These are phyloP conservation scores for Penicillium digitatum DNA, from an alignment of 2,329 filamentous ascomycete species.

Conservation along the genomic window DNA sequence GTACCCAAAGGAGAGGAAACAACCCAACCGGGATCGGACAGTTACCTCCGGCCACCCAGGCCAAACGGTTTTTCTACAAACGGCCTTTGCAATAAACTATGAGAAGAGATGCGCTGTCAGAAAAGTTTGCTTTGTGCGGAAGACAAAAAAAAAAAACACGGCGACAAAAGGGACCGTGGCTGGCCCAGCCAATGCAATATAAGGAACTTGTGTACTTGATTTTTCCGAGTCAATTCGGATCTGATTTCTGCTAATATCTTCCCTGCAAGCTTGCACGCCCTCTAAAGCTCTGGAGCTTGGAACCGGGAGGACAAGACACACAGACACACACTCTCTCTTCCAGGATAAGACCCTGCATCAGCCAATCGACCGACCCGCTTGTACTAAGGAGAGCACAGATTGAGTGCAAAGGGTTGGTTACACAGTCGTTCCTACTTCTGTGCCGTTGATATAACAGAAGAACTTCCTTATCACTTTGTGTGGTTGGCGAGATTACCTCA, in stretches of 20 bases:
- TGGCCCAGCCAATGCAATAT: not conserved
- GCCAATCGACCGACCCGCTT: slow-evolving; percentile 10
- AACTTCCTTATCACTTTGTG: not conserved
- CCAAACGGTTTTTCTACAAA: slow-evolving; percentile 23
- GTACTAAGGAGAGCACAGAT: not conserved
- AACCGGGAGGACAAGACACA: slow-evolving; percentile 2
- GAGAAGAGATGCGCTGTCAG: slow-evolving; percentile 6
- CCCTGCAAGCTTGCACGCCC: slow-evolving; percentile 5
- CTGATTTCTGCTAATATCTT: slow-evolving; percentile 3
- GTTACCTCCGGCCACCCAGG: slow-evolving; percentile 11
- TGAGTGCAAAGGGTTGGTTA: slow-evolving; percentile 11
- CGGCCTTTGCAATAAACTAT: slow-evolving; percentile 2
- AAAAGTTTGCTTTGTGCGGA: not conserved
- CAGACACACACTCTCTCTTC: slow-evolving; percentile 1
- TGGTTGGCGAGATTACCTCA: not conserved
- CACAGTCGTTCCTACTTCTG: slow-evolving; percentile 11
- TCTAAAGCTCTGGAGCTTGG: not conserved
- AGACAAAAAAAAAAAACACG: not conserved
- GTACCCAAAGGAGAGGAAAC: not conserved
- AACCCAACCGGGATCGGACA: slow-evolving; percentile 12
- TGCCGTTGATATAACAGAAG: slow-evolving; percentile 16
- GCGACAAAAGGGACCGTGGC: slow-evolving; percentile 1
- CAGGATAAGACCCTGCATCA: slow-evolving; percentile 11
- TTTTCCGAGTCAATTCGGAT: slow-evolving; percentile 9
- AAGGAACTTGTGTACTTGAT: slow-evolving; percentile 1